Conservation (phyloP, 2,329 filamentous ascomycete species). For the Diplodia corticola region DNA sequence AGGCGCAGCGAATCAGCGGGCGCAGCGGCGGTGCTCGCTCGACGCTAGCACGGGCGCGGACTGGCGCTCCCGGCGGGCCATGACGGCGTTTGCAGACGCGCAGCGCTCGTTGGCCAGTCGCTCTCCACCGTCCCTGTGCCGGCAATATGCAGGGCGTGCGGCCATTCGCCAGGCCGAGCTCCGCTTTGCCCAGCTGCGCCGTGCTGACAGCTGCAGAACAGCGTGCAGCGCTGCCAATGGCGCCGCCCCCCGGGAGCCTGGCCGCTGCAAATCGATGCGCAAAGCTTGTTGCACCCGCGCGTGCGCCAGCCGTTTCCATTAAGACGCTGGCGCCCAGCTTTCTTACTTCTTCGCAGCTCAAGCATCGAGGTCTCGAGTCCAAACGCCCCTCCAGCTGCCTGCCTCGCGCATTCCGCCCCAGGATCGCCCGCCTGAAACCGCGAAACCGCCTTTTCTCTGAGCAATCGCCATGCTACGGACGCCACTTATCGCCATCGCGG, state of each 20-base stretch:
- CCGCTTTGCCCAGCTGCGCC: constrained; percentile 17
- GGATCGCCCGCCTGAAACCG: constrained; percentile 11
- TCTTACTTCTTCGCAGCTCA: constrained; percentile 15
- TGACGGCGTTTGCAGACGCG: constrained; percentile 2
- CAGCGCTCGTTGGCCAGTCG: constrained; percentile 9
- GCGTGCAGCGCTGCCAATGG: constrained; percentile 15
- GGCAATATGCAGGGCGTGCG: constrained; percentile 16
- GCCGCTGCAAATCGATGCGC: constrained; percentile 21
- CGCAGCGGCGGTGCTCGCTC: neutral
- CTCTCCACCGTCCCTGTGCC: constrained; percentile 12
- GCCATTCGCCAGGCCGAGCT: constrained; percentile 17
- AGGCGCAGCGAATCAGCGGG: neutral
- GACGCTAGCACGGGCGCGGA: neutral
- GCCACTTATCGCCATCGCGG: constrained; percentile 2
- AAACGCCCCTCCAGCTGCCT: constrained; percentile 14
- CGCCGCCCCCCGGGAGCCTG: constrained; percentile 9
- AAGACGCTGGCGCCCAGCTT: constrained; percentile 22
- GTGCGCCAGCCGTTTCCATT: constrained; percentile 11
- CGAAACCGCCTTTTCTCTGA: neutral
- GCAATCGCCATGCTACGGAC: constrained; percentile 1
- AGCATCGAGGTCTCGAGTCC: neutral
- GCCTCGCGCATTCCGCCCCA: neutral
- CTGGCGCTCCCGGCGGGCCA: constrained; percentile 17
- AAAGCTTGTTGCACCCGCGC: constrained; percentile 19
- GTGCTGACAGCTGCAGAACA: constrained; percentile 22